Evolutionary conservation across 75 land plant genomes (phyloP), one percentile per base, ranked within the genome.

Genomic region (Adiantum capillusveneris): DNA sequence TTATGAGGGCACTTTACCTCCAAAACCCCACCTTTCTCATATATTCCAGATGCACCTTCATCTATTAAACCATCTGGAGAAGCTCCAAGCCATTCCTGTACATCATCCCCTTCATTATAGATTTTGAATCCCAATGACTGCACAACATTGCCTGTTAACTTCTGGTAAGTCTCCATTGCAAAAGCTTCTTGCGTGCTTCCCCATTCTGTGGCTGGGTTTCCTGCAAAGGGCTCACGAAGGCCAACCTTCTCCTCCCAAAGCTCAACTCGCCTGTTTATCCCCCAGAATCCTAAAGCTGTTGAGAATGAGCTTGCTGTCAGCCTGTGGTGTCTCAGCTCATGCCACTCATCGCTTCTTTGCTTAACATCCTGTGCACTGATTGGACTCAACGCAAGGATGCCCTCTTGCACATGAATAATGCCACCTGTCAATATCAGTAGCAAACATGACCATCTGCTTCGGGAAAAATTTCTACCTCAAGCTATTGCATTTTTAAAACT

Each of bases 301-400:
- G 90, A 76, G 65, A 93, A 93, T 6, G 90, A 71, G 74, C 98
- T 93, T n/a, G 98, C 88, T 25, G 98, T 93, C 29, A 93, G 65
- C 64, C 79, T 84, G 63, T 84, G 77, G 44, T 74, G 76, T 29
- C 98, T 75, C 22, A 89, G 82, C 16, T 79, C 84, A 66, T 83
- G 84, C 98, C 98, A 93, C 56, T 89, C 83, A 31, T 78, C 83
- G 6, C 90, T 86, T 12, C 87, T 65, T 56, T 93, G 98, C 19
- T 81, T 72, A 14, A 74, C 62, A 52, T 76, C 70, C 50, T 18
- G 18, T 46, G 13, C 50, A 46, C 14, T 46, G 5, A 46, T 14
- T 46, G 50, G 9, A 34, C 9, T 34, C 9, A 34, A 34, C 3
- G 9, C 9, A 34, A 34, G 37, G 9, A 34, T 34, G 37, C 37